Conservation (phyloP, 129 eudicot genomes). For the Pittosporum tobira region DNA sequence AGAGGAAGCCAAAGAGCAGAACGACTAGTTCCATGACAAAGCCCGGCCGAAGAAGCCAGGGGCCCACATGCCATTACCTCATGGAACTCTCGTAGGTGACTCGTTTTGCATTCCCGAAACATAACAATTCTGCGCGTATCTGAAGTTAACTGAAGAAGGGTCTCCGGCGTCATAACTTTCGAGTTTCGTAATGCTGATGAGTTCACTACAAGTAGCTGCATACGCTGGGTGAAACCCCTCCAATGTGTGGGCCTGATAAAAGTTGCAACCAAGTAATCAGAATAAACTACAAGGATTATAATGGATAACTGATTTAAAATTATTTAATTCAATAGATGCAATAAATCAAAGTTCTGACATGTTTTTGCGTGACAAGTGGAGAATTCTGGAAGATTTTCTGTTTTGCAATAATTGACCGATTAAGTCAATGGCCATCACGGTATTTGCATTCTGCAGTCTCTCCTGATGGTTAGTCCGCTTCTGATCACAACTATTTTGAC, state of each 20-base stretch:
- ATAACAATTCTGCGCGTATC: constrained; percentile 33
- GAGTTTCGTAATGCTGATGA: constrained; percentile 63
- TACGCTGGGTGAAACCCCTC: constrained; percentile 48
- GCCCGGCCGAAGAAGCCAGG: constrained; percentile 41
- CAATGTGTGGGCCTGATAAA: constrained; percentile 70
- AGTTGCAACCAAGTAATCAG: constrained; percentile 8
- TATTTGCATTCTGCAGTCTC: constrained; percentile 42
- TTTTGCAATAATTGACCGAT: constrained; percentile 67
- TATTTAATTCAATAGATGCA: not conserved
- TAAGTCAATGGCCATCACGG: constrained; percentile 58
- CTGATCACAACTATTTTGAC: constrained; percentile 25
- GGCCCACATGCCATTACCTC: constrained; percentile 26
- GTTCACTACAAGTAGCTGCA: constrained; percentile 55
- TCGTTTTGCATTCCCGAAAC: constrained; percentile 26
- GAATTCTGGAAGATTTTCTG: constrained; percentile 70
- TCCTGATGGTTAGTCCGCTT: constrained; percentile 40
- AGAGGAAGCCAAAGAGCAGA: constrained; percentile 91
- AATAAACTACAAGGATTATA: not conserved
- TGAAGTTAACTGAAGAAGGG: constrained; percentile 38
- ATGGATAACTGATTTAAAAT: not conserved
- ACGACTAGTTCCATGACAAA: constrained; percentile 51
- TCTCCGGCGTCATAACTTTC: constrained; percentile 43
- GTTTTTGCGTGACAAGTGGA: constrained; percentile 73
- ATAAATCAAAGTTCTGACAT: constrained; percentile 51
- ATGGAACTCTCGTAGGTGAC: constrained; percentile 34